phyloP scores from a whole-genome alignment of 305 asterid species.

The Ajuga reptans region DNA sequence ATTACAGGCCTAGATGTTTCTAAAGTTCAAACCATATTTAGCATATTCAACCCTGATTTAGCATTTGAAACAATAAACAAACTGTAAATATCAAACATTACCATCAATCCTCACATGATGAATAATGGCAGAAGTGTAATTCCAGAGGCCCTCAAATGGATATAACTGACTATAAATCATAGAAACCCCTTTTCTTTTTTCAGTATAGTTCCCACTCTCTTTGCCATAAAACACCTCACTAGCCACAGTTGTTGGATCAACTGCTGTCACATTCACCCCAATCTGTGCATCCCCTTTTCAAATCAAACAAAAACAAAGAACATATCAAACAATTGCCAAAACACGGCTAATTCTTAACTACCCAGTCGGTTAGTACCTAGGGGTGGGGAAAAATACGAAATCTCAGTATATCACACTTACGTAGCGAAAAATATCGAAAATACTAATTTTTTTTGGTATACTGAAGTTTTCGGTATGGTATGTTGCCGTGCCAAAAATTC shows the following conservation, averaged over 20 bases:
- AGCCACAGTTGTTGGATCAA: slow-evolving; percentile 51
- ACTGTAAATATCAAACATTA: slow-evolving; percentile 24
- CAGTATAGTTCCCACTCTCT: slow-evolving; percentile 37
- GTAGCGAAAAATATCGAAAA: too few relatives aligned
- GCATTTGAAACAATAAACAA: not conserved
- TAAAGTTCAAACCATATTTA: not conserved
- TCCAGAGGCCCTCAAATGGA: slow-evolving; percentile 69
- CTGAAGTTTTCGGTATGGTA: too few relatives aligned
- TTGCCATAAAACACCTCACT: slow-evolving; percentile 79
- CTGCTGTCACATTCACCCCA: slow-evolving; percentile 59
- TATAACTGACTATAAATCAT: slow-evolving; percentile 63
- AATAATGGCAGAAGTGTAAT: slow-evolving; percentile 73
- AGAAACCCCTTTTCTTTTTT: slow-evolving; percentile 45
- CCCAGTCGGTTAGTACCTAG: too few relatives aligned
- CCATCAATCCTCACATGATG: slow-evolving; percentile 77
- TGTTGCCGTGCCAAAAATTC: too few relatives aligned
- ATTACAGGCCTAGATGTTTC: too few relatives aligned
- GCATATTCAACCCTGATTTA: not conserved
- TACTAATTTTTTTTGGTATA: too few relatives aligned
- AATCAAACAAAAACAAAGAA: not conserved
- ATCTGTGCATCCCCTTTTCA: slow-evolving; percentile 62
- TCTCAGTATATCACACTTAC: too few relatives aligned
- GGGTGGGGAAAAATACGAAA: too few relatives aligned
- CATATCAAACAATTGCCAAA: too few relatives aligned
- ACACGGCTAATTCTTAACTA: too few relatives aligned